These are phyloP conservation scores for Magnaporthiopsis incrustans DNA, from an alignment of 2,329 filamentous ascomycete genomes.

Conservation along the genomic window DNA sequence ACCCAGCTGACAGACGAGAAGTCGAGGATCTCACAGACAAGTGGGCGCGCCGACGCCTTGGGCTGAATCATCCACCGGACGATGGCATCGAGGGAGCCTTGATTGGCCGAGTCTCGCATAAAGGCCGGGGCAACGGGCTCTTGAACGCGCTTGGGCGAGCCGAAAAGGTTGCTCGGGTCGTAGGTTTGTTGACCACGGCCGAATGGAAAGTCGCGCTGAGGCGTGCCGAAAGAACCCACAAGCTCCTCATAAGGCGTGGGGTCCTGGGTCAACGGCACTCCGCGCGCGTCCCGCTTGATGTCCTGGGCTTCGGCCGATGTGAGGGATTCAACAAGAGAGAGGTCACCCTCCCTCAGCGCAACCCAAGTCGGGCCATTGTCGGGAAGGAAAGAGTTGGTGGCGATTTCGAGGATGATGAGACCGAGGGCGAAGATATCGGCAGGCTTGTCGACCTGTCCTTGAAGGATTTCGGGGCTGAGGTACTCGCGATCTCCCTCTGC, in stretches of 20 bases:
- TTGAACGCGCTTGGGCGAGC: conserved; percentile 40
- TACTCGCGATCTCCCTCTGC: conserved; percentile 95
- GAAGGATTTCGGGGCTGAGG: conserved; percentile 86
- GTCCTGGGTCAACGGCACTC: conserved; percentile 3
- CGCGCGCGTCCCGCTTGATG: conserved; percentile 2
- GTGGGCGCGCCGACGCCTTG: conserved; percentile 64
- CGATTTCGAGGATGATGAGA: conserved; percentile 89
- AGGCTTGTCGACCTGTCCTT: conserved; percentile 79
- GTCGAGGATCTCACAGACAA: conserved; percentile 63
- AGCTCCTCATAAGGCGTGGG: conserved; percentile 5
- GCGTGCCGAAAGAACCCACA: conserved; percentile 1
- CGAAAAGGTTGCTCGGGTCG: conserved; percentile 35
- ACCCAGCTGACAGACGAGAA: conserved; percentile 76
- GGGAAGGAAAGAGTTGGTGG: conserved; percentile 85
- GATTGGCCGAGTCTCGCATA: conserved; percentile 71
- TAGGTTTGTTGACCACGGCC: conserved; percentile 16
- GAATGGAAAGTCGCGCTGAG: conserved; percentile 14
- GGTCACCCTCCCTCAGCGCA: conserved; percentile 78
- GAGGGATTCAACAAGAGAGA: conserved; percentile 80
- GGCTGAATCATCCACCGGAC: conserved; percentile 84
- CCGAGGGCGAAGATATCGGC: conserved; percentile 92
- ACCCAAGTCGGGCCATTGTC: conserved; percentile 91
- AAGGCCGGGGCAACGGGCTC: conserved; percentile 66
- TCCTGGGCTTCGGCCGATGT: conserved; percentile 54
- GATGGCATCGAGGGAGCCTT: conserved; percentile 71